These are phyloP conservation scores for Microthlaspi erraticum DNA, from an alignment of 345 rosid species.

Conservation along the genomic window DNA sequence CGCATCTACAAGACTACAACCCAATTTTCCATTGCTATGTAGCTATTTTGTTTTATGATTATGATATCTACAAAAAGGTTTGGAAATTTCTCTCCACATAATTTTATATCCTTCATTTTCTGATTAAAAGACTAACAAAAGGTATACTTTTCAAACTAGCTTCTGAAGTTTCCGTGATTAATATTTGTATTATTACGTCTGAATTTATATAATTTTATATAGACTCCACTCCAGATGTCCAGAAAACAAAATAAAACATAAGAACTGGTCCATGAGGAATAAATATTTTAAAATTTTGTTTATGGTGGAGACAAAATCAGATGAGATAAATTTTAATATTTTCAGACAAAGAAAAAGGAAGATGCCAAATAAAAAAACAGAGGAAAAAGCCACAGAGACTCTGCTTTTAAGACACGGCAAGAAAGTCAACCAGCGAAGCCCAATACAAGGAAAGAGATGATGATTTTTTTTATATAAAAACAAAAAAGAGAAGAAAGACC, in stretches of 20 bases:
- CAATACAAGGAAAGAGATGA: conserved; percentile 38
- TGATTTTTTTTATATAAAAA: conserved; percentile 20
- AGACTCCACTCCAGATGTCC: too few species aligned
- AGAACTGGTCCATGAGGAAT: too few species aligned
- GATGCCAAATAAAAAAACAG: not conserved
- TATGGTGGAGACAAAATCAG: conserved; percentile 5
- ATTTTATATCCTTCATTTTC: not conserved
- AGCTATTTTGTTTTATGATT: not conserved
- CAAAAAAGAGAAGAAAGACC: too few species aligned
- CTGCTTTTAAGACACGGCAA: conserved; percentile 39
- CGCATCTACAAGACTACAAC: not conserved
- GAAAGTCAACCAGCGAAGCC: conserved; percentile 45
- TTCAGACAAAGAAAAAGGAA: not conserved
- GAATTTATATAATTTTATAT: too few species aligned
- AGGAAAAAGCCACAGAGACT: conserved; percentile 37
- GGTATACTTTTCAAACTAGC: conserved; percentile 3
- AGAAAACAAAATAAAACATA: too few species aligned
- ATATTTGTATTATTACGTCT: too few species aligned
- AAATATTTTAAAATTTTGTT: not conserved
- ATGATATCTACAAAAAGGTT: conserved; percentile 1
- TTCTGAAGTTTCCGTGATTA: not conserved
- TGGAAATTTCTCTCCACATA: not conserved
- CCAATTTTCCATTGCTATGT: not conserved
- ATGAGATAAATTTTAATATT: not conserved
- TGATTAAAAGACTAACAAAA: not conserved